These are phyloP conservation scores for Triticum urartu DNA, from an alignment of 176 grass and related monocot species.

Conservation along the genomic window DNA sequence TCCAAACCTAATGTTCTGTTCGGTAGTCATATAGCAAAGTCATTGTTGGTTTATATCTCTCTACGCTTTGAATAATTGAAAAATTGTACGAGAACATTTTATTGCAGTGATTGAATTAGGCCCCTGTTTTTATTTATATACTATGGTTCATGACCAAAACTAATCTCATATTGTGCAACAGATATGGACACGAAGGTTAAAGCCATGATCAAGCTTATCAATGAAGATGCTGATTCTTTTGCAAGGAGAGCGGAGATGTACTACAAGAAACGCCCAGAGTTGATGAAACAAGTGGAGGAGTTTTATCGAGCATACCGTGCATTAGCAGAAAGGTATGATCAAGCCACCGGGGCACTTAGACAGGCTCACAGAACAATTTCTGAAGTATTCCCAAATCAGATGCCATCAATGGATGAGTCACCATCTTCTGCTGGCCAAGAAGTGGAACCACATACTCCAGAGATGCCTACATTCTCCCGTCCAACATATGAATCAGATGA, in stretches of 20 bases:
- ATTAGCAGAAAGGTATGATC: conserved; percentile 86
- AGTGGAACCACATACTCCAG: conserved; percentile 56
- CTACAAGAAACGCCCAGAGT: conserved; percentile 94
- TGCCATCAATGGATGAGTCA: conserved; percentile 65
- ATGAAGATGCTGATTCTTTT: conserved; percentile 98
- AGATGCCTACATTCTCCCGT: conserved; percentile 36
- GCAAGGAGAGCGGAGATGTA: conserved; percentile 96
- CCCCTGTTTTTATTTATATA: conserved; percentile 8
- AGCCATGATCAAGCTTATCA: conserved; percentile 93
- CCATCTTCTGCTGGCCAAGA: conserved; percentile 40
- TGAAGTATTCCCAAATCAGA: conserved; percentile 85
- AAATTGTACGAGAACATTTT: conserved; percentile 1
- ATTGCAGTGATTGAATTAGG: background rate
- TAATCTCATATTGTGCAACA: conserved; percentile 45
- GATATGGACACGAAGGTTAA: conserved; percentile 90
- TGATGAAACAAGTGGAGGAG: conserved; percentile 93
- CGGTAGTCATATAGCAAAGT: conserved; percentile 3
- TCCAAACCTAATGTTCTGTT: background rate
- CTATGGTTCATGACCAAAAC: conserved; percentile 25
- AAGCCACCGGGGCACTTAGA: conserved; percentile 66
- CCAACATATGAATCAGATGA: conserved; percentile 58
- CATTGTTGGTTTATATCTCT: background rate
- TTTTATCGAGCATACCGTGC: conserved; percentile 87
- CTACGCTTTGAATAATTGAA: conserved; percentile 5
- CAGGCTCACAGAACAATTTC: conserved; percentile 86